phyloP scores from a whole-genome alignment of 139 green algal species.

The Pseudopediastrum boryanum region DNA sequence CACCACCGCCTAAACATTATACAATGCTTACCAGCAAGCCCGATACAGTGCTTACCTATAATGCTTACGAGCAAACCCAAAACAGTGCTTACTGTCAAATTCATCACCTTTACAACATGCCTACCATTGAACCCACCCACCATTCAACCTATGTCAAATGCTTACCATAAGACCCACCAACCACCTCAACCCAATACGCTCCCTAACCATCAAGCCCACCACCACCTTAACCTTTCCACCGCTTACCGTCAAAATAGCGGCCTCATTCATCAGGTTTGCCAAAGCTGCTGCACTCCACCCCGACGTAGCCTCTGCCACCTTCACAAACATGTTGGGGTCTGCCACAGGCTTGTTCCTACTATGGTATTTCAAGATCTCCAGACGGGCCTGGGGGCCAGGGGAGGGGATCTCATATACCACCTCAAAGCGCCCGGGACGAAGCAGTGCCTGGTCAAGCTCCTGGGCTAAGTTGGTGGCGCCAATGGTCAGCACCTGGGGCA shows the following conservation, averaged over 20 bases:
- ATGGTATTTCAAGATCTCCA: slow-evolving; percentile 67
- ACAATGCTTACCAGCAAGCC: no score
- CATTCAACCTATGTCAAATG: no score
- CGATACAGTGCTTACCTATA: no score
- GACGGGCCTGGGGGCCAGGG: slow-evolving; percentile 49
- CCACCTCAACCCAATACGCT: no score
- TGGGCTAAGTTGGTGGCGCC: slow-evolving; percentile 77
- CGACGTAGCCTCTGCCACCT: slow-evolving; percentile 35
- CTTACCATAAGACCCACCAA: no score
- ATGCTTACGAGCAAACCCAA: no score
- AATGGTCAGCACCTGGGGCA: slow-evolving; percentile 66
- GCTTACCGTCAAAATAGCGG: slow-evolving; percentile 64
- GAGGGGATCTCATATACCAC: slow-evolving; percentile 58
- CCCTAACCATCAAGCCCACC: no score
- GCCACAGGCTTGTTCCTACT: slow-evolving; percentile 50
- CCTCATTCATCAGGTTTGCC: slow-evolving; percentile 78
- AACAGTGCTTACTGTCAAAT: no score
- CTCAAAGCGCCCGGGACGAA: slow-evolving; percentile 71
- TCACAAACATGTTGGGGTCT: slow-evolving; percentile 40
- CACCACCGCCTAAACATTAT: no score
- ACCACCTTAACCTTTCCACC: not conserved
- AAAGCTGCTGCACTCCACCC: slow-evolving; percentile 65
- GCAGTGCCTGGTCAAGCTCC: slow-evolving; percentile 72
- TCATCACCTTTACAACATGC: no score
- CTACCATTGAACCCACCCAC: no score